These are phyloP conservation scores for Heimioporus retisporus DNA, from an alignment of 1,284 basidiomycete genomes.

Conservation along the genomic window DNA sequence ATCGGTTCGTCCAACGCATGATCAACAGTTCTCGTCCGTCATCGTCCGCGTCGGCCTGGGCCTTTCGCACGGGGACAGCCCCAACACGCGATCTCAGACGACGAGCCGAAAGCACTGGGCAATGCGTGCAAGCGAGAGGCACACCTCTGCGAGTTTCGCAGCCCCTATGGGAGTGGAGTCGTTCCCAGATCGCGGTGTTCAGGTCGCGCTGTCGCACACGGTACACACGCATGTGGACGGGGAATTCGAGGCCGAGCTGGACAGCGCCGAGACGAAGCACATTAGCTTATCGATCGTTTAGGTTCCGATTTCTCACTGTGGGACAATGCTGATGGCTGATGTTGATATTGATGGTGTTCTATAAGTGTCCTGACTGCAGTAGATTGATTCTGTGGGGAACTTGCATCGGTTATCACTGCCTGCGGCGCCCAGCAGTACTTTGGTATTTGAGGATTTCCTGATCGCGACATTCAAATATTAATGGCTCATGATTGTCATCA, in stretches of 20 bases:
- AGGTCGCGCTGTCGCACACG: constrained; percentile 5
- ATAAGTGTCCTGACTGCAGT: no score
- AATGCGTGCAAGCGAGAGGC: background rate
- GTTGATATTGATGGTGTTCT: no score
- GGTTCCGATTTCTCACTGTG: no score
- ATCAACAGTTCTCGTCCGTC: constrained; percentile 17
- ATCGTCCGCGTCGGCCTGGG: constrained; percentile 33
- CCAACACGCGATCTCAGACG: background rate
- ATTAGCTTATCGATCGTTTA: background rate
- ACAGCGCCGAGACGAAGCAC: background rate
- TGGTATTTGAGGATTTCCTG: no score
- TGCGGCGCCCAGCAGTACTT: no score
- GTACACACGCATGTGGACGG: constrained; percentile 11
- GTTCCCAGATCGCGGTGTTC: background rate
- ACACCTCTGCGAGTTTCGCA: background rate
- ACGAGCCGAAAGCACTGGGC: background rate
- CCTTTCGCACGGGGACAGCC: constrained; percentile 22
- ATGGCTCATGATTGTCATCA: no score
- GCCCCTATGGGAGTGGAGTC: background rate
- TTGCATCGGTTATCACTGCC: no score
- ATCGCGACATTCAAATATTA: no score
- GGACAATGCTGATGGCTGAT: no score
- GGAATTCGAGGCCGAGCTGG: background rate
- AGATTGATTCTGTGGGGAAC: no score
- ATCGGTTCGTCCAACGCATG: background rate